Evolutionary conservation across 352 stramenopile genomes (phyloP).

Genomic region (Phytopythium montanum): DNA sequence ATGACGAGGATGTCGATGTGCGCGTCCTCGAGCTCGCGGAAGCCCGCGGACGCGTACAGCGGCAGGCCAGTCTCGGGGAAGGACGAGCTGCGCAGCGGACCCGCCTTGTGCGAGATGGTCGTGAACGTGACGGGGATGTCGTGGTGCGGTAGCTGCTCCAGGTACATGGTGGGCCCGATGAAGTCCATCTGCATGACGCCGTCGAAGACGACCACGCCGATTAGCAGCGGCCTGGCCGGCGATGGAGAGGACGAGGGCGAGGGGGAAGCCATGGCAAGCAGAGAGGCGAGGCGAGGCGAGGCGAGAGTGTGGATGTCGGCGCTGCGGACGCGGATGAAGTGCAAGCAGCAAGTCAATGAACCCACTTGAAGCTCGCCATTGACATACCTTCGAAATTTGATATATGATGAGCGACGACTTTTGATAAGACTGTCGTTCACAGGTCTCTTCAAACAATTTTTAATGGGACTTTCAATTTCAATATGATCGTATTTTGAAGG

Average conservation of each 20-base stretch:
- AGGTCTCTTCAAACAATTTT: no score
- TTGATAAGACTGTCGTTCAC: no score
- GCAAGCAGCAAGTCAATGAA: no score
- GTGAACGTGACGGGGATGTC: constrained; percentile 41
- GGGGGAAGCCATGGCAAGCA: background rate
- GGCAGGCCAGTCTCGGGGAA: constrained; percentile 27
- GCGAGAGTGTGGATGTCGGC: no score
- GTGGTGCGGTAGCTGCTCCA: constrained; percentile 47
- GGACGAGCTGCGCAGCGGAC: constrained; percentile 31
- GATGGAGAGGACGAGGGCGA: background rate
- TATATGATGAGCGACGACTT: no score
- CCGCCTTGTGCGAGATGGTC: constrained; percentile 37
- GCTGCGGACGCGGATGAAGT: no score
- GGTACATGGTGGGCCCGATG: constrained; percentile 50
- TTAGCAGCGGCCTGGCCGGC: constrained; percentile 15
- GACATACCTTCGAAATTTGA: no score
- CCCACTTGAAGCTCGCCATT: no score
- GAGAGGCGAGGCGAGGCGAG: no score
- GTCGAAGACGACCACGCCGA: constrained; percentile 63
- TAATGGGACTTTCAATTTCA: no score
- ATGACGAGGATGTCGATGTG: constrained; percentile 45
- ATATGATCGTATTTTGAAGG: no score
- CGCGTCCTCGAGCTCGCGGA: constrained; percentile 15
- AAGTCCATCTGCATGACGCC: constrained; percentile 58
- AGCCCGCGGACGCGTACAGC: constrained; percentile 31